A percentile compares a stretch with the other conserved stretches of the same genome.
Evolutionary conservation across 2,329 filamentous ascomycete genomes (phyloP).

Genomic region (Seiridium cupressi): DNA sequence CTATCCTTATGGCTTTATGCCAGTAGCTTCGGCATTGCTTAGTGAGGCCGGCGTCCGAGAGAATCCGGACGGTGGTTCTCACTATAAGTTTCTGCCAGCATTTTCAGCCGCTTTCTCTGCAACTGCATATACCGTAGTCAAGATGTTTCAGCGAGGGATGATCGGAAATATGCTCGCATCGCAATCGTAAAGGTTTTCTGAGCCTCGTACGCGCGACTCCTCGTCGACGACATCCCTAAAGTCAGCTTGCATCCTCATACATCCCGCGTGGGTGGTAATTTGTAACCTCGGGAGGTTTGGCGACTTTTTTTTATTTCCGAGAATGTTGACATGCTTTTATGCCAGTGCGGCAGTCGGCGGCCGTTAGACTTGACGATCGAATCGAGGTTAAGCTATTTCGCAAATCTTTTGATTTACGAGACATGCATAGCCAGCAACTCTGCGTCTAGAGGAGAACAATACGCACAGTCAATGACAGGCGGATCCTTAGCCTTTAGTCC

Average conservation of each 20-base stretch:
- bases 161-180: not conserved
- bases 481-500: not conserved
- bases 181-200: not conserved
- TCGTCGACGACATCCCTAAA: not conserved
- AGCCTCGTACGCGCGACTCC: not conserved
- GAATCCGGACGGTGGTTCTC: no score
- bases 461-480: not conserved
- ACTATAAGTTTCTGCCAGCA: no score
- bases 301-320: not conserved
- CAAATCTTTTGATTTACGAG: not conserved
- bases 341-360: not conserved
- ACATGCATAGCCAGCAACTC: constrained; percentile 10
- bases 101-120: not conserved
- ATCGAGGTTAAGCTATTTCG: not conserved
- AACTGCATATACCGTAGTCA: not conserved
- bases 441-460: constrained; percentile 1
- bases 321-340: not conserved
- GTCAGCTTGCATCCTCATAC: not conserved
- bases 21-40: no score
- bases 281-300: not conserved
- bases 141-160: not conserved
- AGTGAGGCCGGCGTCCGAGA: no score
- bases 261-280: not conserved
- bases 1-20: no score
- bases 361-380: not conserved